phyloP scores from a whole-genome alignment of 163 green algal genomes.

The Trebouxiophyceae sp. region DNA sequence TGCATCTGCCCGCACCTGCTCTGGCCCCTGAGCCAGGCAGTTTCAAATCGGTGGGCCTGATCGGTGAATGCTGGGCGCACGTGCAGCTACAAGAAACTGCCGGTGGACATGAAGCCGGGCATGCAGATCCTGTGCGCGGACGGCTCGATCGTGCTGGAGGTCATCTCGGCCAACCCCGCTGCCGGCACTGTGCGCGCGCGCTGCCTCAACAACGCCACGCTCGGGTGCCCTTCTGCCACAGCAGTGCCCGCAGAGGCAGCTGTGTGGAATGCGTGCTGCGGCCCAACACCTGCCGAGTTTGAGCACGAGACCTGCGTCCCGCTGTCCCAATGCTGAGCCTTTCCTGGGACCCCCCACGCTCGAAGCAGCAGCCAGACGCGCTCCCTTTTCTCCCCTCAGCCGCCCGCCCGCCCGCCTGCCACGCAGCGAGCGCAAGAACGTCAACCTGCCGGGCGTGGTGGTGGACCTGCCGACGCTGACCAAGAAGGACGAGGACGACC shows the following conservation, averaged over 20 bases:
- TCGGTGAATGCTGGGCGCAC: no score
- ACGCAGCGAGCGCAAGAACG: constrained; percentile 88
- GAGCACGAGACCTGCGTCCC: no score
- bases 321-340: no score
- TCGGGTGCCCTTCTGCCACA: constrained; percentile 68
- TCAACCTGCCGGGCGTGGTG: constrained; percentile 92
- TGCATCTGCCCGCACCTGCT: not conserved
- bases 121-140: constrained; percentile 89
- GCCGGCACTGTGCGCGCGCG: constrained; percentile 66
- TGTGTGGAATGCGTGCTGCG: constrained; percentile 1
- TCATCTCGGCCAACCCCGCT: constrained; percentile 65
- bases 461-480: constrained; percentile 93
- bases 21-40: not conserved
- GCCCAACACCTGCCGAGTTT: no score
- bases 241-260: no score
- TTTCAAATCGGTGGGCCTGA: not conserved
- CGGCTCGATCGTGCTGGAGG: constrained; percentile 88
- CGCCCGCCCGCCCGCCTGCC: no score
- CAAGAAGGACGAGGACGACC: constrained; percentile 88
- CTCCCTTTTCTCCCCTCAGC: no score
- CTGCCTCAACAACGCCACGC: constrained; percentile 83
- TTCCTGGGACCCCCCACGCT: no score
- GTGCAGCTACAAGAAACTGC: constrained; percentile 78
- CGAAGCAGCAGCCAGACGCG: no score
- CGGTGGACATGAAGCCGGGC: constrained; percentile 77